Evolutionary conservation across 2,329 filamentous ascomycete species (phyloP), one percentile per base, ranked within the genome.

Genomic region (Aspergillus hortae): DNA sequence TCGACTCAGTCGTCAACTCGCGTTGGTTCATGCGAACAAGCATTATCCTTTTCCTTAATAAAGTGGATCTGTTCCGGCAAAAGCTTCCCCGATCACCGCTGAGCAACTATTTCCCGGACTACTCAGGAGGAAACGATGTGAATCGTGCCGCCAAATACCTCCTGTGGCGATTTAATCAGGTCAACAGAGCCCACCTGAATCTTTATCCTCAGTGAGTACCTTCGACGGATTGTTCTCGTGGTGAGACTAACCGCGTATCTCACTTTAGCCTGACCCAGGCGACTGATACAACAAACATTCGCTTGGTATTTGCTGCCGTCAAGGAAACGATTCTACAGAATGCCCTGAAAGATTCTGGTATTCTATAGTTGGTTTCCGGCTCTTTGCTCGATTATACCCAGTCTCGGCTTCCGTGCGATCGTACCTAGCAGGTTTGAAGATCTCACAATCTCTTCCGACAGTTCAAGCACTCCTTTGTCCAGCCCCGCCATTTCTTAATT

Each of bases 311-410:
- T 74, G 94, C 92, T 32, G 94, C 94, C 7, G 94, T 99, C 55
- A 99, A 99, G 73, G 94, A 99, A 76, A 99, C 94, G 32, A 99
- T 99, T 66, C 77, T 99, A 61, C 95, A 97, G 74, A 99, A 99
- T 71, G 94, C 94, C 44, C 82, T 99, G 62, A 96, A 95, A 76
- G 94, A 99, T 73, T 97, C 94, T 19, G 94, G 94, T 61, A 97
- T 99, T 72, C 84, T 99, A 64, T 91, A 54, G 57, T 56, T 25
- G 4, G 30, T 12, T 21, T 21, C 4, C 30, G 19, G 12, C 25
- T 5, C 23, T 19, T 21, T 21, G 30, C 19, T n/a, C 21, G 33
- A 12, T 41, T 19, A 17, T 32, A 23, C 41, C 33, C 32, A 38
- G 42, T 17, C 15, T 43, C 19, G n/a, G 36, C n/a, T 17, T 19